phyloP scores from a whole-genome alignment of 306 rosid genomes.

The Adenanthera pavonina region DNA sequence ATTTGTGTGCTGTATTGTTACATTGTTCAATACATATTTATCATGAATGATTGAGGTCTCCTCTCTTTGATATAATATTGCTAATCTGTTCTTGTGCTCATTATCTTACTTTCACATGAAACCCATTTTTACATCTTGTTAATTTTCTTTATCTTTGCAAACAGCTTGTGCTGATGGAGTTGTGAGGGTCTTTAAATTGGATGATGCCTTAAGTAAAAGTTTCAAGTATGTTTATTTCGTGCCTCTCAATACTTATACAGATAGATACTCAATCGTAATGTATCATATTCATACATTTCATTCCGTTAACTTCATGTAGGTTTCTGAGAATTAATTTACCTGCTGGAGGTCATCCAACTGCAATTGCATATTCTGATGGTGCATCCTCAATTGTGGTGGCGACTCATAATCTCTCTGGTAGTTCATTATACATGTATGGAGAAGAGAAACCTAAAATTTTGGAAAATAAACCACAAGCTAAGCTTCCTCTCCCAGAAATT shows the following conservation, averaged over 20 bases:
- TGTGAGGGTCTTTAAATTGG: constrained; percentile 90
- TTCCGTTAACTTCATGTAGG: constrained; percentile 60
- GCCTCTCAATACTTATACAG: constrained; percentile 24
- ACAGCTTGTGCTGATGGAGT: constrained; percentile 98
- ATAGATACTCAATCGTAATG: constrained; percentile 32
- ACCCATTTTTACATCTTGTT: constrained; percentile 23
- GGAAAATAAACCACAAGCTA: constrained; percentile 65
- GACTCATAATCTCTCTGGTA: constrained; percentile 70
- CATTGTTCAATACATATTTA: background rate
- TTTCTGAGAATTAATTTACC: constrained; percentile 85
- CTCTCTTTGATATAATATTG: constrained; percentile 19
- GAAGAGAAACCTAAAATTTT: constrained; percentile 74
- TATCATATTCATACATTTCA: constrained; percentile 17
- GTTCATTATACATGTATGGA: constrained; percentile 87
- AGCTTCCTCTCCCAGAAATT: constrained; percentile 93
- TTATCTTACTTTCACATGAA: constrained; percentile 32
- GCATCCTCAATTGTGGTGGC: constrained; percentile 82
- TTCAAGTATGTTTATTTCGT: constrained; percentile 74
- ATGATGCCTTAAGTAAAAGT: constrained; percentile 92
- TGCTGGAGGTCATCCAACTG: constrained; percentile 89
- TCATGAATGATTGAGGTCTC: constrained; percentile 26
- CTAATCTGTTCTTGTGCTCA: constrained; percentile 13
- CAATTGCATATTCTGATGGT: constrained; percentile 69
- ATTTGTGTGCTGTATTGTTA: too few relatives aligned
- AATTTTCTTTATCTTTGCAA: constrained; percentile 33